A percentile compares a stretch with the other conserved stretches of the same genome.
These are phyloP conservation scores for Phytophthora colocasiae DNA, from an alignment of 352 stramenopile genomes.

Conservation along the genomic window DNA sequence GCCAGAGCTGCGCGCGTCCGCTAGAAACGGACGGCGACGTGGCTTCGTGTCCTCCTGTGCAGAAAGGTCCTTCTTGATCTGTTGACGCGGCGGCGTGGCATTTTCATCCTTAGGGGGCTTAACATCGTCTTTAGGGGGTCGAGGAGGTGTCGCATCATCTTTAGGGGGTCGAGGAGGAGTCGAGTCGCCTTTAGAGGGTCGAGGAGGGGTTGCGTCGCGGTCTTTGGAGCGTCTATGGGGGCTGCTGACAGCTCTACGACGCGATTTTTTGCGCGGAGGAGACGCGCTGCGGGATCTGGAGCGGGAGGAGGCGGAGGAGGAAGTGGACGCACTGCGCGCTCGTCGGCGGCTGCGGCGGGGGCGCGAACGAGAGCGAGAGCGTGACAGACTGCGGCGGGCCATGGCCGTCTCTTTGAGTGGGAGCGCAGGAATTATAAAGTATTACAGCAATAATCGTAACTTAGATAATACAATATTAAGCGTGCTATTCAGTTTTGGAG, in stretches of 20 bases:
- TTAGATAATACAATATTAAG: no score
- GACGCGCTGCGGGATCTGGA: constrained; percentile 27
- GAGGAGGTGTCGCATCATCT: constrained; percentile 21
- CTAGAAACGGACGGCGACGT: constrained; percentile 9
- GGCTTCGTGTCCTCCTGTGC: constrained; percentile 32
- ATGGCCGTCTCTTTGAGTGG: no score
- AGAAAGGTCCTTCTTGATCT: constrained; percentile 13
- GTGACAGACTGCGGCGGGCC: constrained; percentile 22
- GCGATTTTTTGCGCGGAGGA: constrained; percentile 43
- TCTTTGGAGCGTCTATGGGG: neutral
- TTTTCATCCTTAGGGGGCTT: neutral
- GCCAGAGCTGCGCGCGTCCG: constrained; percentile 52
- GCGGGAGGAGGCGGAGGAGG: constrained; percentile 31
- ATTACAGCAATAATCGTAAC: no score
- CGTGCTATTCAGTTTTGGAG: no score
- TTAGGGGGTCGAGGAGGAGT: constrained; percentile 18
- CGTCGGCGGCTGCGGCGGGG: constrained; percentile 22
- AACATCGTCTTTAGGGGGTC: constrained; percentile 2
- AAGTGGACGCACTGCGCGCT: constrained; percentile 28
- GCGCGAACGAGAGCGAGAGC: constrained; percentile 36
- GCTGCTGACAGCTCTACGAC: neutral
- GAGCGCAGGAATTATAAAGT: no score
- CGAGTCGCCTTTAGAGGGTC: constrained; percentile 5
- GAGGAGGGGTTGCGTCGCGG: constrained; percentile 29
- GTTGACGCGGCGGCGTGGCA: neutral